Evolutionary conservation across 1,139 yeast genomes (phyloP).

Genomic region (Suhomyces anneliseae): DNA sequence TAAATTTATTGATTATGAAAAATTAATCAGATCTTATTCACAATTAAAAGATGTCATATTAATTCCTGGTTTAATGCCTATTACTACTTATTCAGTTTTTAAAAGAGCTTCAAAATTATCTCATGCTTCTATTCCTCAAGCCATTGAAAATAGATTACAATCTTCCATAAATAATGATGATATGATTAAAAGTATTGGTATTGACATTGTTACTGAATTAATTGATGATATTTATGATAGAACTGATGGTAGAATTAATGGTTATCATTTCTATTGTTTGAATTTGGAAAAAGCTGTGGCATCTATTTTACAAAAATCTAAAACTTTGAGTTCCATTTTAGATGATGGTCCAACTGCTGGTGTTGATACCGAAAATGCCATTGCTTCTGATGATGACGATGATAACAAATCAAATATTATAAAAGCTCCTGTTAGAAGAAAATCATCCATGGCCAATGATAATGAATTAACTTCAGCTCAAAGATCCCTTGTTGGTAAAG

Average conservation of each 20-base stretch:
- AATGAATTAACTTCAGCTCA: constrained; percentile 42
- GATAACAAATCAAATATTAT: background rate
- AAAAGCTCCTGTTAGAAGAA: constrained; percentile 32
- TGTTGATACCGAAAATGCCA: constrained; percentile 29
- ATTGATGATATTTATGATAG: constrained; percentile 54
- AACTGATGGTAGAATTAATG: constrained; percentile 60
- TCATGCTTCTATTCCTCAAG: constrained; percentile 78
- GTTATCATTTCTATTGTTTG: constrained; percentile 88
- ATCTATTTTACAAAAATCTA: constrained; percentile 66
- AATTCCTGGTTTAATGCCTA: constrained; percentile 96
- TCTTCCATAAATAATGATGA: constrained; percentile 78
- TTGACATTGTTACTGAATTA: constrained; percentile 65
- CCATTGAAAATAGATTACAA: constrained; percentile 41
- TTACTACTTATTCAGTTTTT: constrained; percentile 82
- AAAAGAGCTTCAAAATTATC: constrained; percentile 87
- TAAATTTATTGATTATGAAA: constrained; percentile 42
- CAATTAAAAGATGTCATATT: constrained; percentile 52
- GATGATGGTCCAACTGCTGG: constrained; percentile 15
- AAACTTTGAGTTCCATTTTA: constrained; percentile 39
- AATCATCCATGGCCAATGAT: constrained; percentile 47
- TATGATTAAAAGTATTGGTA: constrained; percentile 80
- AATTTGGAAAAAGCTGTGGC: constrained; percentile 92
- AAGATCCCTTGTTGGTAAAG: constrained; percentile 25
- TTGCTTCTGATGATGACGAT: constrained; percentile 29
- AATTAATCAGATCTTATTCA: constrained; percentile 31